Percentiles rank a stretch among this genome's conserved stretches.
These are phyloP conservation scores for Naegleria fowleri DNA, from an alignment of 208 protist genomes.

Conservation along the genomic window DNA sequence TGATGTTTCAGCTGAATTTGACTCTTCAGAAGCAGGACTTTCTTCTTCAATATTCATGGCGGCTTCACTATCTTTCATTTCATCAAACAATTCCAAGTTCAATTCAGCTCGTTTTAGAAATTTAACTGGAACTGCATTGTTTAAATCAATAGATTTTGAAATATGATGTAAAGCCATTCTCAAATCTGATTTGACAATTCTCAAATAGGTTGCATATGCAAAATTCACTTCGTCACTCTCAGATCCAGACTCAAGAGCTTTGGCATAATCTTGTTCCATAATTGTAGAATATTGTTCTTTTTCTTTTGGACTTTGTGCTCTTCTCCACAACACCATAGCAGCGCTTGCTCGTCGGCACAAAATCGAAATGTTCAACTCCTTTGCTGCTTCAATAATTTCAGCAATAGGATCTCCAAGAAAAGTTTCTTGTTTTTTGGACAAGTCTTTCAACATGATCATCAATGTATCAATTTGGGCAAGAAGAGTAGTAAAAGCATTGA, in stretches of 20 bases:
- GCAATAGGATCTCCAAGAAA: background rate
- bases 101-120: background rate
- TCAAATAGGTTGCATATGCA: background rate
- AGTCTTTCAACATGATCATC: background rate
- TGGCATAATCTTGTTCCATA: background rate
- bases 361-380: background rate
- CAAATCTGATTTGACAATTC: background rate
- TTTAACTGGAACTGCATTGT: background rate
- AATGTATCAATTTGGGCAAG: background rate
- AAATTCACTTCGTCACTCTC: background rate
- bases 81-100: background rate
- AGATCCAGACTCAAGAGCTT: background rate
- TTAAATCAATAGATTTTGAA: background rate
- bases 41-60: background rate
- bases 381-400: background rate
- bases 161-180: background rate
- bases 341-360: background rate
- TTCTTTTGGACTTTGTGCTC: background rate
- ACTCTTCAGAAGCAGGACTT: background rate
- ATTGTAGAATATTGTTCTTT: background rate
- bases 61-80: background rate
- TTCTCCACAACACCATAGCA: background rate
- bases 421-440: background rate
- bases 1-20: too few relatives aligned
- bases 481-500: background rate